Conservation (phyloP, 257 asterid genomes). For the Scutellaria barbata region DNA sequence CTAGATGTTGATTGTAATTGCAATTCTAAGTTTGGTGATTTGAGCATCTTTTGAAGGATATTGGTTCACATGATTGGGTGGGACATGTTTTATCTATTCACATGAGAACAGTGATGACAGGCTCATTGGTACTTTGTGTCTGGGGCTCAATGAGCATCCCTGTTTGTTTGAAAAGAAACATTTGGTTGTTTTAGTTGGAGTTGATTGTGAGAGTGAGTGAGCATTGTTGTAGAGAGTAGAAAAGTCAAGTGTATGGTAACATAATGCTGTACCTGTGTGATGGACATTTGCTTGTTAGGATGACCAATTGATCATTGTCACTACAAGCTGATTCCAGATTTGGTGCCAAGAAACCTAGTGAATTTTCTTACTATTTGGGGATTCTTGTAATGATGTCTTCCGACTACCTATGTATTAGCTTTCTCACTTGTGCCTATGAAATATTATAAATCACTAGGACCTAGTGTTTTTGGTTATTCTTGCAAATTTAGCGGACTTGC, state of each 20-base stretch:
- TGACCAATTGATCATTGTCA: neutral
- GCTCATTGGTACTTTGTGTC: neutral
- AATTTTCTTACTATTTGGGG: conserved; percentile 7
- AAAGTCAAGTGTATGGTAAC: conserved; percentile 11
- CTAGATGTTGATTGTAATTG: neutral
- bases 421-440: neutral
- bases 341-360: neutral
- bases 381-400: neutral
- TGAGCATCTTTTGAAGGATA: conserved; percentile 2
- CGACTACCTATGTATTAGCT: neutral
- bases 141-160: neutral
- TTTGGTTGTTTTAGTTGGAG: neutral
- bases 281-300: neutral
- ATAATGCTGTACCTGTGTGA: neutral
- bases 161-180: neutral
- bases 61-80: neutral
- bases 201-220: neutral
- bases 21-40: neutral
- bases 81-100: neutral
- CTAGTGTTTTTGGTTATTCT: neutral
- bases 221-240: neutral
- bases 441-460: neutral
- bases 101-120: neutral
- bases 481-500: conserved; percentile 1
- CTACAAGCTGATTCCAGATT: neutral